These are phyloP conservation scores for Camellia granthamiana DNA, from an alignment of 148 eudicot species.

Conservation along the genomic window DNA sequence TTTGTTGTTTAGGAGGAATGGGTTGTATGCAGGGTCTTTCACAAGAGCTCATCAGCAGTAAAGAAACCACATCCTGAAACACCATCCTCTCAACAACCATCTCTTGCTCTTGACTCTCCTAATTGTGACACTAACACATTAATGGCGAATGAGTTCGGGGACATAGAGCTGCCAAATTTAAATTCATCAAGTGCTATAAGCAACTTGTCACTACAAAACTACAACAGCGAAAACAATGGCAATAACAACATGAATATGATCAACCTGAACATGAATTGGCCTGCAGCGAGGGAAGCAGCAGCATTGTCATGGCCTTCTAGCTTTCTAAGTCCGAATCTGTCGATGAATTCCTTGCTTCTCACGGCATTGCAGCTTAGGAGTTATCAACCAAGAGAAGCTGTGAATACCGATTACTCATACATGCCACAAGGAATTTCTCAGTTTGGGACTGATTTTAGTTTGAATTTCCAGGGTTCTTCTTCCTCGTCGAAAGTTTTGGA, in stretches of 20 bases:
- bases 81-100: conserved; percentile 45
- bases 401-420: conserved; percentile 30
- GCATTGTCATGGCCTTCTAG: conserved; percentile 44
- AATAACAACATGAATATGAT: conserved; percentile 14
- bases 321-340: conserved; percentile 48
- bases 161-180: conserved; percentile 53
- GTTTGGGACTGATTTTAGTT: conserved; percentile 23
- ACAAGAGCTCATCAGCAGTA: conserved; percentile 49
- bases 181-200: conserved; percentile 29
- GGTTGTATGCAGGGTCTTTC: conserved; percentile 88
- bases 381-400: conserved; percentile 38
- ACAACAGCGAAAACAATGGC: conserved; percentile 8
- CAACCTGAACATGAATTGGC: conserved; percentile 43
- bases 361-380: conserved; percentile 64
- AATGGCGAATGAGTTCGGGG: conserved; percentile 54
- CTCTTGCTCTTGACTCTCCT: conserved; percentile 49
- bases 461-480: conserved; percentile 31
- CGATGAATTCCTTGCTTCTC: conserved; percentile 64
- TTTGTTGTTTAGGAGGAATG: conserved; percentile 66
- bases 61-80: conserved; percentile 52
- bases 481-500: conserved; percentile 37
- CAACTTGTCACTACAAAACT: conserved; percentile 32
- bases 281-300: conserved; percentile 26
- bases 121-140: conserved; percentile 38
- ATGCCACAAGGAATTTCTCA: conserved; percentile 41